Percentiles rank a stretch among this genome's conserved stretches.
Conservation (phyloP, 441 rosid species). For the Bocquillonia castaneifolia region DNA sequence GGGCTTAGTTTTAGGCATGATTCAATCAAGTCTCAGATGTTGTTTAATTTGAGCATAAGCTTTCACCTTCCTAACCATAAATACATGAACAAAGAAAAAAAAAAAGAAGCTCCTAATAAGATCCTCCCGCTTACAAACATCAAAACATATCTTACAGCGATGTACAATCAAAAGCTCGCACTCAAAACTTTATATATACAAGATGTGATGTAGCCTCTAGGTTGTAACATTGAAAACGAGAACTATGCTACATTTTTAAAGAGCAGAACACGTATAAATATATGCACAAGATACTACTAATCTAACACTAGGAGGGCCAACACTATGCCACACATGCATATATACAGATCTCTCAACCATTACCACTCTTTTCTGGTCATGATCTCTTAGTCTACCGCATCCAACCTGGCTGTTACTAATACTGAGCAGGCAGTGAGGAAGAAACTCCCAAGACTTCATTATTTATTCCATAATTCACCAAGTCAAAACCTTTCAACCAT, state of each 20-base stretch:
- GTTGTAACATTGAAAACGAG: background rate
- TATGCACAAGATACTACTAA: background rate
- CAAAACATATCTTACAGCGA: background rate
- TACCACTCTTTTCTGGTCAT: background rate
- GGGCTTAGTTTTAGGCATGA: too few relatives aligned
- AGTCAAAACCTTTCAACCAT: background rate
- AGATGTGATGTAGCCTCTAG: constrained; percentile 19
- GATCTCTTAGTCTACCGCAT: background rate
- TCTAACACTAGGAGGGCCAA: background rate
- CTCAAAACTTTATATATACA: constrained; percentile 27
- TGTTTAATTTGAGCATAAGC: background rate
- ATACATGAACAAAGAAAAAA: background rate
- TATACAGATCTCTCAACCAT: background rate
- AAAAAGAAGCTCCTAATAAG: background rate
- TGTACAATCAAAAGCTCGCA: constrained; percentile 10
- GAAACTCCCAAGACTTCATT: background rate
- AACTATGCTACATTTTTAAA: constrained; percentile 3
- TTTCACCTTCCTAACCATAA: background rate
- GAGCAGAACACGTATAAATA: background rate
- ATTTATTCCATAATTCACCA: background rate
- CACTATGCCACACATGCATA: constrained; percentile 1
- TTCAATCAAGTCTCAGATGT: too few relatives aligned
- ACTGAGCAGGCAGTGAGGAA: background rate
- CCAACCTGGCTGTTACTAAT: background rate
- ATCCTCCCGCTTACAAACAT: background rate